Evolutionary conservation across 1,139 yeast species (phyloP), one percentile per base, ranked within the genome.

Genomic region (Candida labiduridarum): DNA sequence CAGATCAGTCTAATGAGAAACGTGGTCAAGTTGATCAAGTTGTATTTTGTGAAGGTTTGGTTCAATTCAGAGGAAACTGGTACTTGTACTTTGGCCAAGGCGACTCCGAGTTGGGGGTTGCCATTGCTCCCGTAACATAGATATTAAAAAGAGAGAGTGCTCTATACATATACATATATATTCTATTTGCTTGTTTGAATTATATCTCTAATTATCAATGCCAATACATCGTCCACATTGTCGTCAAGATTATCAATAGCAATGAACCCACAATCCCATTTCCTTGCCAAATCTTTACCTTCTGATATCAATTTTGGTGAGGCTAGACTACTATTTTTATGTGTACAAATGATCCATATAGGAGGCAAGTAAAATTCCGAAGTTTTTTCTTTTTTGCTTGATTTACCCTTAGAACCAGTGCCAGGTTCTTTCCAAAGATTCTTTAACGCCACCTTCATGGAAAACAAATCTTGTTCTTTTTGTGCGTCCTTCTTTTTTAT

Each of bases 191-290:
- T 57, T 64, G 43, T 78, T 48, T 84, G 89, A 0, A 80, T 72
- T 15, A 84, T 71, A 56, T 85, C 91, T 54, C 87, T 66, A 1
- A 86, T 71, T 67, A 85, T 69, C 50, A 84, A 63, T 4, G 86
- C 76, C 47, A 86, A 56, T 0, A 80, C 72, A 48, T 77, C 80
- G 49, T 86, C 89, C 8, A 83, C 80, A 49, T 78, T 76, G 16
- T 71, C 70, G 41, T 74, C 73, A 2, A 61, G 58, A 50, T 74
- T 78, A 58, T 86, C 89, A 10, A 84, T 68, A 2, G 82, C 80
- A 10, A 84, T 71, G 65, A 84, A 87, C 0, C 89, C 84, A 58
- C 87, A 79, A 2, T 77, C 74, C 92, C 92, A 86, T 27, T 69
- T 61, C 34, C 68, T 62, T 0, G 90, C 89, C 48, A 85, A 63